Conservation (phyloP, 345 rosid genomes). For the Citropsis articulata region DNA sequence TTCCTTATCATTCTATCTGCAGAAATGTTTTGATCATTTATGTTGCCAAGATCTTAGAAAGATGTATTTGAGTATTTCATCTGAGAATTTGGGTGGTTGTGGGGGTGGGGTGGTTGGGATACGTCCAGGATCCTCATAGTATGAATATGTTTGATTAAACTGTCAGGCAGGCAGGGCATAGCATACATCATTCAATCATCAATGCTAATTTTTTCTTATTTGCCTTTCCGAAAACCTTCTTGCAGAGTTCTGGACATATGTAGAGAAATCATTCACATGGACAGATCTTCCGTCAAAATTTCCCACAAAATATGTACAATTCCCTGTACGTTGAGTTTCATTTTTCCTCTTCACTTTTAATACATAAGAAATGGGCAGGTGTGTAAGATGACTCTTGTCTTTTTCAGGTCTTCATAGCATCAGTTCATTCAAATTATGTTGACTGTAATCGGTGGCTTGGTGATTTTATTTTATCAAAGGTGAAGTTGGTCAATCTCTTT, state of each 20-base stretch:
- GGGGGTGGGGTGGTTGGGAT: not conserved
- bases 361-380: not conserved
- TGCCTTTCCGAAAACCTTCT: conserved; percentile 6
- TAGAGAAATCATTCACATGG: conserved; percentile 97
- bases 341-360: conserved; percentile 6
- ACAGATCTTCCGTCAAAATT: conserved; percentile 85
- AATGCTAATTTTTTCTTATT: not conserved
- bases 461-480: conserved; percentile 92
- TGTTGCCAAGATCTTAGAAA: not conserved
- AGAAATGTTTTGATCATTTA: no score
- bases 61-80: not conserved
- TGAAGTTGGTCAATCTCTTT: conserved; percentile 16
- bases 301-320: conserved; percentile 91
- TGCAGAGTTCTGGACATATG: conserved; percentile 93
- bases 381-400: conserved; percentile 4
- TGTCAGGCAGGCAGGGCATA: not conserved
- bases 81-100: not conserved
- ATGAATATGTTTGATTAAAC: not conserved
- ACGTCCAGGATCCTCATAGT: not conserved
- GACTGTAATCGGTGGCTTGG: conserved; percentile 98
- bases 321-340: conserved; percentile 62
- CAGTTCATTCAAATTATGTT: conserved; percentile 89
- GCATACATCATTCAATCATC: not conserved
- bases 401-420: conserved; percentile 84
- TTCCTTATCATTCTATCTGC: not conserved